These are phyloP conservation scores for Aureobasidium sp. DNA, from an alignment of 2,329 filamentous ascomycete genomes.

Conservation along the genomic window DNA sequence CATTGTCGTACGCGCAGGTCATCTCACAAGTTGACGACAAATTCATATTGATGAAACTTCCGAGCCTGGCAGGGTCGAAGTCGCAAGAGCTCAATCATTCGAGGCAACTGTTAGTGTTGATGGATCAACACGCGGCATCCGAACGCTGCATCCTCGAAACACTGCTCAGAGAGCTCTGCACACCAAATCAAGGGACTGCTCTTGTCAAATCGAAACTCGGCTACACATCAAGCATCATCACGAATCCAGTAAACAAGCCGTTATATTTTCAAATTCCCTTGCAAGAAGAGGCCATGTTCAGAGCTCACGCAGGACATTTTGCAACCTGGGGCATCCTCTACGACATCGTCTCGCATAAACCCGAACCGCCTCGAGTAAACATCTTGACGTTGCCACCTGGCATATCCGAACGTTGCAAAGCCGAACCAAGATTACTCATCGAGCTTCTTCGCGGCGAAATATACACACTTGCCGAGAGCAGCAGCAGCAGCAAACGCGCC, in stretches of 20 bases:
- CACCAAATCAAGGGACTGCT: conserved; percentile 16
- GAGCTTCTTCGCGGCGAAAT: conserved; percentile 66
- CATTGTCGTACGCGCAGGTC: conserved; percentile 52
- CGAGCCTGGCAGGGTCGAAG: neutral
- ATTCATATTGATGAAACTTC: conserved; percentile 66
- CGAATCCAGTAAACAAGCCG: conserved; percentile 36
- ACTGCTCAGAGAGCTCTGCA: conserved; percentile 53
- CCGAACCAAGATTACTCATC: conserved; percentile 62
- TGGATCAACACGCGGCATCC: conserved; percentile 93
- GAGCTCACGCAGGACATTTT: conserved; percentile 48
- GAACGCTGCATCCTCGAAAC: conserved; percentile 74
- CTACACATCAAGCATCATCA: conserved; percentile 24
- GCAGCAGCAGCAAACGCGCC: neutral
- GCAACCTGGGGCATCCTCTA: conserved; percentile 66
- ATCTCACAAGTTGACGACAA: conserved; percentile 83
- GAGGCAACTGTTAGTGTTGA: conserved; percentile 50
- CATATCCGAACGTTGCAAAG: conserved; percentile 66
- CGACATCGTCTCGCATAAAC: conserved; percentile 29
- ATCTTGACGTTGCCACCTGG: conserved; percentile 57
- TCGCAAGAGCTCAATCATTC: neutral
- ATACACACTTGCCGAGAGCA: conserved; percentile 52
- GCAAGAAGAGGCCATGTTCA: conserved; percentile 53
- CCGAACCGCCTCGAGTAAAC: conserved; percentile 17
- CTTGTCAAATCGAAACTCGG: conserved; percentile 26
- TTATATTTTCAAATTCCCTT: conserved; percentile 56